Conservation (phyloP, 345 rosid genomes). For the Euphorbia lathyris region DNA sequence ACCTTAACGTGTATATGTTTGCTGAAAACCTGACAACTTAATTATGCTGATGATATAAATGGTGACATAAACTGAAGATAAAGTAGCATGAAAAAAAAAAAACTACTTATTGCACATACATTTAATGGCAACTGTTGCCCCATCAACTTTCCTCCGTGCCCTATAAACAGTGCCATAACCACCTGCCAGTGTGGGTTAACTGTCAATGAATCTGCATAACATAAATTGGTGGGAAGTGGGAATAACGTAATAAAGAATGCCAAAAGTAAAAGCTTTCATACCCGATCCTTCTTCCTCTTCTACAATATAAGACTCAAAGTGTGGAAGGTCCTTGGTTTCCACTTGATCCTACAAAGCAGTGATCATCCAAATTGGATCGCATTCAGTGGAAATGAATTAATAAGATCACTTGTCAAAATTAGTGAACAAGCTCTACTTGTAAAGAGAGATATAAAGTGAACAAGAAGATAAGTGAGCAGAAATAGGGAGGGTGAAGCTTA, state of each 20-base stretch:
- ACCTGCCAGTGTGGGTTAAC: slow-evolving; percentile 49
- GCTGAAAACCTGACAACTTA: neutral
- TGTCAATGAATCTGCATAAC: slow-evolving; percentile 8
- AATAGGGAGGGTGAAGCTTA: slow-evolving; percentile 25
- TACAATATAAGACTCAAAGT: slow-evolving; percentile 65
- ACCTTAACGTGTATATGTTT: neutral
- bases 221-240: neutral
- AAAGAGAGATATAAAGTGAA: neutral
- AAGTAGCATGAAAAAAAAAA: neutral
- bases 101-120: slow-evolving; percentile 38
- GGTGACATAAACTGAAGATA: neutral
- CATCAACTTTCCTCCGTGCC: slow-evolving; percentile 70
- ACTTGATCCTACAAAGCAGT: slow-evolving; percentile 44
- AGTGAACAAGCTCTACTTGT: neutral
- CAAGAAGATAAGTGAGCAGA: neutral
- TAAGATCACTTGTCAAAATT: neutral
- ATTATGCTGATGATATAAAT: neutral
- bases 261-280: slow-evolving; percentile 23
- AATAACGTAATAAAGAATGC: neutral
- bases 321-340: slow-evolving; percentile 49
- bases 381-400: neutral
- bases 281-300: slow-evolving; percentile 97
- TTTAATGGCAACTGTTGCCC: slow-evolving; percentile 78
- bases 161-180: slow-evolving; percentile 93
- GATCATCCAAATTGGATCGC: neutral